A percentile compares a stretch with the other conserved stretches of the same genome.
phyloP scores from a whole-genome alignment of 2,329 filamentous ascomycete species.

The Claviceps africana region DNA sequence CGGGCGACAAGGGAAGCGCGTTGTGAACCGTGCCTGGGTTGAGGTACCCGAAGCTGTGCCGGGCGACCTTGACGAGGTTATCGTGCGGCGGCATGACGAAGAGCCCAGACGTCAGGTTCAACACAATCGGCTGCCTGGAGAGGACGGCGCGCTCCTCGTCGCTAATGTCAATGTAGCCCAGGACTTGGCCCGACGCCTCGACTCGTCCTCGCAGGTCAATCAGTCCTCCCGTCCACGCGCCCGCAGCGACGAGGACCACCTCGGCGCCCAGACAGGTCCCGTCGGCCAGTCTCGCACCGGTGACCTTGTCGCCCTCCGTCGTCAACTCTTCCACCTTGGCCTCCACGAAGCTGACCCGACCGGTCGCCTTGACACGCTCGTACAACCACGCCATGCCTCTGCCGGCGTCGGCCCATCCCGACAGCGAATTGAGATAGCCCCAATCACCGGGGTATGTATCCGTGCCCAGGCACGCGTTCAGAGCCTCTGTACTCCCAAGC shows the following conservation, averaged over 20 bases:
- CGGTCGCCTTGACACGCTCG: constrained; percentile 35
- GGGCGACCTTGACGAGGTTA: constrained; percentile 51
- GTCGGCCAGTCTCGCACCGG: constrained; percentile 35
- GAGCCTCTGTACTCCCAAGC: constrained; percentile 29
- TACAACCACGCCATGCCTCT: constrained; percentile 53
- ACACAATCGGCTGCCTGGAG: constrained; percentile 51
- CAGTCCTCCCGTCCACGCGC: constrained; percentile 71
- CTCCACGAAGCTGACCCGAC: constrained; percentile 41
- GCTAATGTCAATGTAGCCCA: constrained; percentile 66
- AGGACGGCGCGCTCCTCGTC: constrained; percentile 54
- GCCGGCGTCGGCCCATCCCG: constrained; percentile 72
- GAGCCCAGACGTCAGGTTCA: constrained; percentile 57
- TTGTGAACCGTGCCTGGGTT: constrained; percentile 30
- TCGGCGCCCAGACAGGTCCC: constrained; percentile 39
- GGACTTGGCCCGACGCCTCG: constrained; percentile 66
- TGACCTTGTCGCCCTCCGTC: constrained; percentile 25
- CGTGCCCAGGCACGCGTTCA: constrained; percentile 31
- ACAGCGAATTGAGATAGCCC: constrained; percentile 61
- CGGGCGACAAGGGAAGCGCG: constrained; percentile 19
- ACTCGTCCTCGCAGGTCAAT: constrained; percentile 65
- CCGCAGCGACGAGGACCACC: constrained; percentile 66
- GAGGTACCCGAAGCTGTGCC: constrained; percentile 55
- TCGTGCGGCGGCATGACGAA: constrained; percentile 60
- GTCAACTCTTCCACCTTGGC: constrained; percentile 32
- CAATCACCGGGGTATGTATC: constrained; percentile 42